Evolutionary conservation across 2,329 filamentous ascomycete species (phyloP), one percentile per base, ranked within the genome.

Genomic region (Trichoderma brevicompactum): DNA sequence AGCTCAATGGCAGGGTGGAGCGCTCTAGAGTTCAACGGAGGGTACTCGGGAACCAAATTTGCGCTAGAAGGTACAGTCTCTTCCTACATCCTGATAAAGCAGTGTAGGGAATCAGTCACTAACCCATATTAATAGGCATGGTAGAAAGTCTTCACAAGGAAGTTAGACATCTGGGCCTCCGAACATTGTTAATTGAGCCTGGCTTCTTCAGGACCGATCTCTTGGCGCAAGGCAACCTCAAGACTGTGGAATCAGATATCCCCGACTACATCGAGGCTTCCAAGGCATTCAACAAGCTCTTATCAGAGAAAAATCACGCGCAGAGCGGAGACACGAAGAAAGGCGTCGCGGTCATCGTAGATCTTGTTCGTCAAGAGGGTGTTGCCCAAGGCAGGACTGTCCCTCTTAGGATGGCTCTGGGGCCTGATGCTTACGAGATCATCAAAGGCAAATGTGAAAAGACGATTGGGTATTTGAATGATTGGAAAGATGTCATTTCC

Each of bases 391-490:
- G 68, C 1, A 69, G 66, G 54, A 44, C 58, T 1, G 67, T 70
- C 59, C 66, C 71, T 7, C 64, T 72, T 10, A 61, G 70, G 2
- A 65, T 75, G 5, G 64, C 72, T 7, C 55, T 75, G 4, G 73
- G 74, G 5, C 67, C 68, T 15, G 74, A 75, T 65, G 68, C 68
- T 1, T 66, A 70, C 38, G 70, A 66, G 7, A 55, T 63, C 5
- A 65, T 70, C 8, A 70, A 65, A 65, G 63, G 70, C 17, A 74
- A 72, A 64, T 70, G 69, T 41, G 63, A 70, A 19, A 70, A 74
- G 65, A 70, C 70, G 58, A 49, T 69, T 34, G 36, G 64, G 48
- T 19, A 72, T 23, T 7, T 69, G n/a, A 67, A 40, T 19, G 50
- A 56, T 3, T 64, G 61, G 50, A 55, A 56, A 17, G 50, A 69